These are phyloP conservation scores for Neonothopanus nambi DNA, from an alignment of 1,284 basidiomycete genomes.

Conservation along the genomic window DNA sequence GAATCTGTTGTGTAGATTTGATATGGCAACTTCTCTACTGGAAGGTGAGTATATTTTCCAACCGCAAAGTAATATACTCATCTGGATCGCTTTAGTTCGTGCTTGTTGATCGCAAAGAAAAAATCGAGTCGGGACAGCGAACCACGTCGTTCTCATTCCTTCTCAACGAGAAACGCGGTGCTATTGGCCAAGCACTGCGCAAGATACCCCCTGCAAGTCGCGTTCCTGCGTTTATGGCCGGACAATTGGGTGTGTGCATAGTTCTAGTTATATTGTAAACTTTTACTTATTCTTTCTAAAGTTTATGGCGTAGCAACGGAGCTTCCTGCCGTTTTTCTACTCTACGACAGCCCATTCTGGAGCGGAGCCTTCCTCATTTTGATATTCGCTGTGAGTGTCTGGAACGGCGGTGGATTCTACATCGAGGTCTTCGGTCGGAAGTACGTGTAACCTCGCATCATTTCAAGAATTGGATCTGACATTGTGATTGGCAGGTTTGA, in stretches of 20 bases:
- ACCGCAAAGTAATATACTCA: neutral
- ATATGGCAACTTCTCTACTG: slow-evolving; percentile 90
- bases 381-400: slow-evolving; percentile 81
- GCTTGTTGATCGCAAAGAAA: slow-evolving; percentile 78
- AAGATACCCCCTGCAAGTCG: slow-evolving; percentile 62
- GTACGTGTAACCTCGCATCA: slow-evolving; percentile 61
- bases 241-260: slow-evolving; percentile 73
- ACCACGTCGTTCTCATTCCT: slow-evolving; percentile 86
- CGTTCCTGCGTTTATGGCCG: slow-evolving; percentile 77
- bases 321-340: slow-evolving; percentile 78
- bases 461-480: no score
- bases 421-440: slow-evolving; percentile 96
- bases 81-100: slow-evolving; percentile 58
- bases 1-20: slow-evolving; percentile 53
- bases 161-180: slow-evolving; percentile 82
- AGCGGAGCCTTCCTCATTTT: slow-evolving; percentile 75
- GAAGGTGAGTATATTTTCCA: slow-evolving; percentile 57
- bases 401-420: slow-evolving; percentile 87
- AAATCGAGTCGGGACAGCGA: slow-evolving; percentile 85
- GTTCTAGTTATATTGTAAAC: slow-evolving; percentile 2
- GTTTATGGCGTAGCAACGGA: slow-evolving; percentile 88
- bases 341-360: slow-evolving; percentile 77
- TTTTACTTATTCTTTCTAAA: slow-evolving; percentile 27
- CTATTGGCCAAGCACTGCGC: slow-evolving; percentile 73
- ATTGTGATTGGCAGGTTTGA: slow-evolving; percentile 84